Conservation (phyloP, 805 yeast species). For the Starmerella stigmatis region DNA sequence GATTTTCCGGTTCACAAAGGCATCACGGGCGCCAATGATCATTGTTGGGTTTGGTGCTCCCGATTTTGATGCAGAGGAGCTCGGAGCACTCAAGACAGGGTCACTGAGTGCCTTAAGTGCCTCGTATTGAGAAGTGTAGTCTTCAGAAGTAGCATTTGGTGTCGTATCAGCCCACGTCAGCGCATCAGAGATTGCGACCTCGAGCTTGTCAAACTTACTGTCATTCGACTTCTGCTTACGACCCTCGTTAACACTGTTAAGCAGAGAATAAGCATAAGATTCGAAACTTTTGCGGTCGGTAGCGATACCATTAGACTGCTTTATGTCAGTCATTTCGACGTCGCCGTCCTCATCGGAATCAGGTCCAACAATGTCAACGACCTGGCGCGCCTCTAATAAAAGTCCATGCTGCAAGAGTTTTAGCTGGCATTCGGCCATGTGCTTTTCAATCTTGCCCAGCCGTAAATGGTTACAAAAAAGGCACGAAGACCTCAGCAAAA, state of each 20-base stretch:
- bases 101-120: conserved; percentile 8
- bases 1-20: conserved; percentile 61
- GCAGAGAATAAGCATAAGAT: neutral
- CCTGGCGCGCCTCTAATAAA: conserved; percentile 59
- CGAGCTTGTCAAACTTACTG: neutral
- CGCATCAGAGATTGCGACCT: conserved; percentile 24
- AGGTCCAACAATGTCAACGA: conserved; percentile 46
- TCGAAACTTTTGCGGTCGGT: neutral
- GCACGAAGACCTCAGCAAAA: conserved; percentile 74
- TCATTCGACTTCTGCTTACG: neutral
- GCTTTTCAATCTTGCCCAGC: conserved; percentile 57
- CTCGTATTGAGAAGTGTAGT: conserved; percentile 12
- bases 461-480: conserved; percentile 82
- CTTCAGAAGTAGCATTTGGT: conserved; percentile 27
- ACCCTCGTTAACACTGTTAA: neutral
- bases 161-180: conserved; percentile 29
- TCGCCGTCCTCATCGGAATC: conserved; percentile 24
- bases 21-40: conserved; percentile 50
- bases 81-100: conserved; percentile 33
- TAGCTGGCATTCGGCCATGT: conserved; percentile 67
- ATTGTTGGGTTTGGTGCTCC: conserved; percentile 5
- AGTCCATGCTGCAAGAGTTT: conserved; percentile 80
- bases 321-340: conserved; percentile 24
- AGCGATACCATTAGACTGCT: neutral
- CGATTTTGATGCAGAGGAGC: conserved; percentile 33